These are phyloP conservation scores for Moesziomyces aphidis DNA, from an alignment of 1,284 basidiomycete species.

Conservation along the genomic window DNA sequence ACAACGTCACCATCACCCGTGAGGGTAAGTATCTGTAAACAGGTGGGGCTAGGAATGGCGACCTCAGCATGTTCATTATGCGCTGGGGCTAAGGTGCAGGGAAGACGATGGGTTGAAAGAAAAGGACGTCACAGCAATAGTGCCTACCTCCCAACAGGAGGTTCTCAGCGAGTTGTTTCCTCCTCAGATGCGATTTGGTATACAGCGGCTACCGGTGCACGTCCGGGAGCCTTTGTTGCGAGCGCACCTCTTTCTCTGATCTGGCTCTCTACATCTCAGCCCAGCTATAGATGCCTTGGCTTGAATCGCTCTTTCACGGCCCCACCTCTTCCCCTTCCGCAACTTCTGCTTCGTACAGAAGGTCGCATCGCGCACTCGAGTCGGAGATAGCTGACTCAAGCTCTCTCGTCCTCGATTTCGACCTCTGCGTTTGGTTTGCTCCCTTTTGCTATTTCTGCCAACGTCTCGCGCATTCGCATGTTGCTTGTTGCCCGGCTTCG, in stretches of 20 bases:
- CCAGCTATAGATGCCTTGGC: neutral
- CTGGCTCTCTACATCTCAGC: neutral
- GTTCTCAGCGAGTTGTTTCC: neutral
- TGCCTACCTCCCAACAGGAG: neutral
- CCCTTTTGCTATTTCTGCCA: neutral
- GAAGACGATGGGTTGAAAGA: no score
- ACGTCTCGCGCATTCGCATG: slow-evolving; percentile 15
- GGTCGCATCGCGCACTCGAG: slow-evolving; percentile 43
- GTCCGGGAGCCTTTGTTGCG: neutral
- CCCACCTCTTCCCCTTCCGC: neutral
- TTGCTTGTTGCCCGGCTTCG: neutral
- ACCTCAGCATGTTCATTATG: neutral
- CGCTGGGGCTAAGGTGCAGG: neutral
- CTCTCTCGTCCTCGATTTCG: slow-evolving; percentile 52
- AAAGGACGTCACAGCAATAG: no score
- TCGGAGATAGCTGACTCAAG: slow-evolving; percentile 52
- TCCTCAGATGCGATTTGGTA: neutral
- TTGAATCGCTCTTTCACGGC: neutral
- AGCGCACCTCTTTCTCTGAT: neutral
- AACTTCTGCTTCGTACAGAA: neutral
- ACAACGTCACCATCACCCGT: slow-evolving; percentile 68
- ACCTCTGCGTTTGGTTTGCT: slow-evolving; percentile 16
- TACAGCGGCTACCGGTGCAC: neutral
- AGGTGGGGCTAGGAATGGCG: neutral
- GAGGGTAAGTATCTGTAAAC: slow-evolving; percentile 64